Conservation (phyloP, 2,329 filamentous ascomycete genomes). For the Fusarium sp. region DNA sequence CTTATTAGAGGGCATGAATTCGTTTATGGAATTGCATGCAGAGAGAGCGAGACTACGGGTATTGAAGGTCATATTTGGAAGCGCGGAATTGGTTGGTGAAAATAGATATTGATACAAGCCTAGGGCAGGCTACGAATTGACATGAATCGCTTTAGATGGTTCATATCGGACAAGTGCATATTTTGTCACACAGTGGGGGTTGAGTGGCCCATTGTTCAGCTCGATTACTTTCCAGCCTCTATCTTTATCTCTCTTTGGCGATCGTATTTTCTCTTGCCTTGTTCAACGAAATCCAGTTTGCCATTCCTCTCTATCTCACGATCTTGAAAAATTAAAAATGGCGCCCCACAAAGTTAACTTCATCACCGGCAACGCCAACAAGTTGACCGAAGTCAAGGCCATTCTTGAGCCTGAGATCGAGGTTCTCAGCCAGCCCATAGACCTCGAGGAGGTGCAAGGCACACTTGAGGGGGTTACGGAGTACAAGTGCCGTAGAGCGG, state of each 20-base stretch:
- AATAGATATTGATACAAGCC: constrained; percentile 41
- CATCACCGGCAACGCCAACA: constrained; percentile 96
- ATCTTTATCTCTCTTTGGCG: neutral
- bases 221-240: constrained; percentile 11
- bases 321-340: constrained; percentile 49
- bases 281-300: neutral
- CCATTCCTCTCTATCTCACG: neutral
- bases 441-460: constrained; percentile 91
- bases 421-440: constrained; percentile 78
- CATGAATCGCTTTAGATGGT: constrained; percentile 34
- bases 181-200: constrained; percentile 26
- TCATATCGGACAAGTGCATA: constrained; percentile 36
- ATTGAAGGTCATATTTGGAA: neutral
- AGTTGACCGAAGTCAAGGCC: constrained; percentile 87
- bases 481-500: constrained; percentile 88
- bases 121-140: constrained; percentile 32
- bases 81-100: constrained; percentile 28
- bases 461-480: constrained; percentile 89
- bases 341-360: constrained; percentile 75
- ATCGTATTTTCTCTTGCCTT: neutral
- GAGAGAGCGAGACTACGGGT: neutral
- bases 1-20: neutral
- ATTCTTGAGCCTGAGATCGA: constrained; percentile 82
- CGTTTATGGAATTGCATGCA: neutral
- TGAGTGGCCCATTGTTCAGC: neutral